phyloP scores from a whole-genome alignment of 2,329 filamentous ascomycete species.

The Arthrobotrys sphaeroides region DNA sequence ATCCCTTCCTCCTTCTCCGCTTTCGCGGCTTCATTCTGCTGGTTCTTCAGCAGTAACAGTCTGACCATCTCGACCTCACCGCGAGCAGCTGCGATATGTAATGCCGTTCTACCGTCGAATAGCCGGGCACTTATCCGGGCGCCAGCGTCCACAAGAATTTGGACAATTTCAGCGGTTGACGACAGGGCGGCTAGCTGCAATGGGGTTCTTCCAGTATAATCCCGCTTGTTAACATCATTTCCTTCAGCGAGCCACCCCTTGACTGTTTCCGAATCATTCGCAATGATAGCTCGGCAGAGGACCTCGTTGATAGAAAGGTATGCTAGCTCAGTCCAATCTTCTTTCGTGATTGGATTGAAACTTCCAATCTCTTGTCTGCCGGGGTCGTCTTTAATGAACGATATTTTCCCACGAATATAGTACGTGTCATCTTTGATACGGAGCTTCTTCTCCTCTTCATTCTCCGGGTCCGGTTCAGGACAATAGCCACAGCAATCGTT shows the following conservation, averaged over 20 bases:
- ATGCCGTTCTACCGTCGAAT: slow-evolving; percentile 79
- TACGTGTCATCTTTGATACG: slow-evolving; percentile 75
- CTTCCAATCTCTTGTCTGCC: slow-evolving; percentile 77
- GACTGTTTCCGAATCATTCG: slow-evolving; percentile 75
- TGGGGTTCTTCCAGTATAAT: slow-evolving; percentile 80
- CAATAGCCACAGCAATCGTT: slow-evolving; percentile 84
- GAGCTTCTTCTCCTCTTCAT: slow-evolving; percentile 75
- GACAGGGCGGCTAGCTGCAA: slow-evolving; percentile 80
- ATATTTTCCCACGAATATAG: slow-evolving; percentile 77
- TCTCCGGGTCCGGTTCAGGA: slow-evolving; percentile 73
- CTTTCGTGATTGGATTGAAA: slow-evolving; percentile 44
- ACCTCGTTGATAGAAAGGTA: slow-evolving; percentile 81
- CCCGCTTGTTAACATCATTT: slow-evolving; percentile 76
- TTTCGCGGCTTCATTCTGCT: slow-evolving; percentile 75
- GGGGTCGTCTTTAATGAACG: slow-evolving; percentile 81
- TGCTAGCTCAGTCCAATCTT: slow-evolving; percentile 71
- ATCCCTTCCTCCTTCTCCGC: slow-evolving; percentile 66
- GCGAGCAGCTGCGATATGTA: slow-evolving; percentile 79
- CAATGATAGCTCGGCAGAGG: slow-evolving; percentile 82
- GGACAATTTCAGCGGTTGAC: slow-evolving; percentile 72
- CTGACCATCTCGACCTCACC: slow-evolving; percentile 75
- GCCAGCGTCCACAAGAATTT: slow-evolving; percentile 75
- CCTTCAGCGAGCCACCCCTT: slow-evolving; percentile 71
- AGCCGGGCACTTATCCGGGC: slow-evolving; percentile 77
- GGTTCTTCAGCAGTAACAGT: slow-evolving; percentile 76